phyloP scores from a whole-genome alignment of 106 monocot species.

The Dendrobium nobile region DNA sequence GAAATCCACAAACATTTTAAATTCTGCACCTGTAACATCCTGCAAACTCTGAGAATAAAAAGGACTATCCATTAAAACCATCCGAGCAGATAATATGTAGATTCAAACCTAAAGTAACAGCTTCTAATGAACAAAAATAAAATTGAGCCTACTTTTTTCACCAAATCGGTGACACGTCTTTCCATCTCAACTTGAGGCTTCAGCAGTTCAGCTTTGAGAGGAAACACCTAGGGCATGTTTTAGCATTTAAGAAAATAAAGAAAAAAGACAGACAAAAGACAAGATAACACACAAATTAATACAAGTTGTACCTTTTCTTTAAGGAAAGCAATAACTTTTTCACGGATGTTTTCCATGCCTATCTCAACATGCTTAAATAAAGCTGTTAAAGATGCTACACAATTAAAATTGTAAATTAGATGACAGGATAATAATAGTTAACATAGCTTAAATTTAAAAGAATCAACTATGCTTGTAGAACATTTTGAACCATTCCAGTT shows the following conservation, averaged over 20 bases:
- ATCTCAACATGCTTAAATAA: slow-evolving; percentile 89
- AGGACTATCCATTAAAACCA: slow-evolving; percentile 2
- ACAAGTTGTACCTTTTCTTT: slow-evolving; percentile 75
- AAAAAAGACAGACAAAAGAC: slow-evolving; percentile 6
- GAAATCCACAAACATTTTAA: slow-evolving; percentile 97
- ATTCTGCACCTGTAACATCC: slow-evolving; percentile 97
- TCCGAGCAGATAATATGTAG: not conserved
- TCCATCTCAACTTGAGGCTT: slow-evolving; percentile 98
- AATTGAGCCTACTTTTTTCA: slow-evolving; percentile 64
- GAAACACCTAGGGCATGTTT: slow-evolving; percentile 63
- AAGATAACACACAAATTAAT: not conserved
- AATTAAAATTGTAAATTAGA: slow-evolving; percentile 6
- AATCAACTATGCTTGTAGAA: not conserved
- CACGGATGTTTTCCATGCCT: slow-evolving; percentile 78
- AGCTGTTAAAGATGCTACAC: slow-evolving; percentile 73
- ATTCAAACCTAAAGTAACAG: not conserved
- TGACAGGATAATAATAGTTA: not conserved
- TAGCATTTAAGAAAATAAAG: not conserved
- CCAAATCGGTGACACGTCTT: slow-evolving; percentile 85
- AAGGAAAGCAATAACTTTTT: slow-evolving; percentile 86
- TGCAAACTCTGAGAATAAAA: slow-evolving; percentile 63
- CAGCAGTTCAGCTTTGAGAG: slow-evolving; percentile 85
- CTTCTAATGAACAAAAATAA: not conserved
- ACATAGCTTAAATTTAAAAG: not conserved
- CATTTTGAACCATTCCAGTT: not conserved